A percentile compares a stretch with the other conserved stretches of the same genome.
These are phyloP conservation scores for Cladosporium oxysporum DNA, from an alignment of 2,329 filamentous ascomycete species.

Conservation along the genomic window DNA sequence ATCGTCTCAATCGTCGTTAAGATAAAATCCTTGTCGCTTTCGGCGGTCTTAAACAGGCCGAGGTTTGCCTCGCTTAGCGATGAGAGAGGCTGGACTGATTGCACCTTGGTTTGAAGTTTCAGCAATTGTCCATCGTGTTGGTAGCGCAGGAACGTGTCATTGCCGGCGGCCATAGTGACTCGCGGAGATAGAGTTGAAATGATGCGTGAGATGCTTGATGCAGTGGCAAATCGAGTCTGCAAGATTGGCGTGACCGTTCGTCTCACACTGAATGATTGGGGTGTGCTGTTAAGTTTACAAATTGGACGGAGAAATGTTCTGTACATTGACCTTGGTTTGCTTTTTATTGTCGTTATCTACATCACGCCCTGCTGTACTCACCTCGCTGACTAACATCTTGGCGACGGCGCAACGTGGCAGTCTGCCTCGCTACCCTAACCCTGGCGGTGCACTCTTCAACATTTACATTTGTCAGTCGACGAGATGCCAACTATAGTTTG, in stretches of 20 bases:
- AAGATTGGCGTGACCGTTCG: background rate
- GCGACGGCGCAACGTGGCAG: background rate
- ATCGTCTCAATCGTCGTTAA: slow-evolving; percentile 62
- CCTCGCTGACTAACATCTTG: slow-evolving; percentile 4
- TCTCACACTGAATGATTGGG: too few relatives aligned
- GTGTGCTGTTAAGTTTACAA: background rate
- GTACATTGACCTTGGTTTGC: background rate
- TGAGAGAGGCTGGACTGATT: slow-evolving; percentile 5
- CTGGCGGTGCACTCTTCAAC: too few relatives aligned
- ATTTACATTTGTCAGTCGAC: too few relatives aligned
- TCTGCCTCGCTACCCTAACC: too few relatives aligned
- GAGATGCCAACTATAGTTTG: too few relatives aligned
- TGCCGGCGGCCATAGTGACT: background rate
- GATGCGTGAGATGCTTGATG: background rate
- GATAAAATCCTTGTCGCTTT: slow-evolving; percentile 20
- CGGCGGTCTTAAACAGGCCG: slow-evolving; percentile 21
- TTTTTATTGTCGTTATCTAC: background rate
- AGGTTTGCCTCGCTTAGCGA: background rate
- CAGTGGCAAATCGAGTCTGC: background rate
- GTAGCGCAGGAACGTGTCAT: slow-evolving; percentile 2
- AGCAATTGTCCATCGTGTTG: slow-evolving; percentile 2
- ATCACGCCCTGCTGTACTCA: background rate
- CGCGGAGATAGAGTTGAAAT: background rate
- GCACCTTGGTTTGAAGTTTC: background rate
- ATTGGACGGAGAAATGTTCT: background rate